Evolutionary conservation across 805 yeast genomes (phyloP), one percentile per base, ranked within the genome.

Genomic region (Pichia membranifaciens): DNA sequence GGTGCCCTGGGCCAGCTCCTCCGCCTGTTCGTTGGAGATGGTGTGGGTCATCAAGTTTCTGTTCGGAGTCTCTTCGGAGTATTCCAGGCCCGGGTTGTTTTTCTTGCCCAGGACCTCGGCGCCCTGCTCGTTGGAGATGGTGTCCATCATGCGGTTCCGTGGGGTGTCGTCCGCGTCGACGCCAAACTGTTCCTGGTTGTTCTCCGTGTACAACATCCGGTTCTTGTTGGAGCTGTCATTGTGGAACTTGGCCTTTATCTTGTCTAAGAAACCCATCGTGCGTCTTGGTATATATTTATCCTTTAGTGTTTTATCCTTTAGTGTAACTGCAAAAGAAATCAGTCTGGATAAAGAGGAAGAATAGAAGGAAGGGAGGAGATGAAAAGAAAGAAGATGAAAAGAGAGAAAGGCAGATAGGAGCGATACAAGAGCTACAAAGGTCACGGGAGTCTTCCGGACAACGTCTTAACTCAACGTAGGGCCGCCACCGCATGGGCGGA

Each of bases 111-210:
- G 41, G 16, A 22, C 35, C 4, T 25, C 4, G 2, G 45, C 47
- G 16, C 48, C 51, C 32, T 52, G 50, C 16, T 41, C 48, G 17
- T 52, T 52, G 1, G 53, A 50, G 10, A 52, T 22, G 2, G 53
- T 47, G 33, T 52, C 55, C 51, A 52, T 43, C 48, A 52, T 44
- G 9, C 49, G 38, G 29, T 49, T 50, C 7, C 53, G 44, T 21
- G 51, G 51, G n/a, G 39, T 37, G 28, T 45, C 47, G 22, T 45
- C 35, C 6, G 38, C 41, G 23, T 38, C 43, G 6, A 41, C 38
- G 37, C 46, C 48, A 21, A 48, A 33, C 20, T 50, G 41, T 20
- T 50, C 48, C 33, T 44, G 45, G 31, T 52, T 52, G 16, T 47
- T 47, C 8, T 50, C 51, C 4, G 51, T 48, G 7, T 18, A 22